Base-by-base conservation (phyloP, 1,284 basidiomycete genomes). In the Austroboletus niveus region DNA sequence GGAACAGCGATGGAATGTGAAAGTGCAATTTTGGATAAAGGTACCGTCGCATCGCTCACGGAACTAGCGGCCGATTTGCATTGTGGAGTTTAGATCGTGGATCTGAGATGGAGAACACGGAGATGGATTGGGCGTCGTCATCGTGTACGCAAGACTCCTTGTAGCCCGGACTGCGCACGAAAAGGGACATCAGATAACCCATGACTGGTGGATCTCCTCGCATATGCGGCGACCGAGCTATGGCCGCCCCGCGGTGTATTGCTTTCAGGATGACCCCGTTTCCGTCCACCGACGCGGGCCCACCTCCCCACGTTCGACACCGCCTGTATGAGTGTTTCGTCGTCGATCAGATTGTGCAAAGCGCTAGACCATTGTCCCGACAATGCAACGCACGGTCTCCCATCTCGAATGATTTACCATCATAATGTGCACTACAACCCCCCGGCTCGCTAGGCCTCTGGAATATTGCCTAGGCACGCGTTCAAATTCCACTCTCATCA, bases 71-170 rank as follows among this genome's bases (percentile, higher is more conserved):
- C 44, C 53, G 60, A 63, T 63, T 60, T 60, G 61, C 60, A 64
- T 54, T 48, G 31, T 52, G 40, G 44, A 44, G 31, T 30, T 32
- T 20, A 61, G 60, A 60, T 64, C 48, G 52, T 31, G 52, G 38
- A 69, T 68, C 62, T 67, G 44, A 65, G 64, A 64, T 68, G 38
- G 12, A 5, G 20, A 42, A 14, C 27, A 36, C 62, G 62, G 62
- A 54, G 54, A 69, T 64, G 54, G 43, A 46, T 51, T 64, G 63
- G 49, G 27, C 7, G 36, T 38, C 36, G 36, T 22, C 34, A 45
- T 24, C 12, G 22, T 17, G 36, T 32, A 42, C 24, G 12, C 35
- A 35, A 38, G 30, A 8, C 20, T 52, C 60, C 62, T 56, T 52
- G 43, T 8, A 17, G 15, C n/a, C 43, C 60, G 60, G 50, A 47